Percentiles rank a stretch among this genome's conserved stretches.
These are phyloP conservation scores for Scalesia atractyloides DNA, from an alignment of 129 eudicot species.

Conservation along the genomic window DNA sequence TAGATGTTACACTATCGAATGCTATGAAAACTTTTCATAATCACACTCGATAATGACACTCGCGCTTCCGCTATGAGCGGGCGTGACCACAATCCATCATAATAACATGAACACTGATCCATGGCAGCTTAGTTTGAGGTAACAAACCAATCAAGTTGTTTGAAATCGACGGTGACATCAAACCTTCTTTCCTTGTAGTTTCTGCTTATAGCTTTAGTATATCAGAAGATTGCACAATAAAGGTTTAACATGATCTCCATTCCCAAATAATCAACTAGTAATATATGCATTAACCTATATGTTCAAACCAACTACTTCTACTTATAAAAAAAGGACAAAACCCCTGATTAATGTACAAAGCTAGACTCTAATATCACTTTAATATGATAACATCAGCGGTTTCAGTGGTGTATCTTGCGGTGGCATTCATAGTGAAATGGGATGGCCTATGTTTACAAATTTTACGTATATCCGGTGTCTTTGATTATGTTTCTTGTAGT, in stretches of 20 bases:
- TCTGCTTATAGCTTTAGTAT: background rate
- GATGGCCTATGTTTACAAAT: slow-evolving; percentile 8
- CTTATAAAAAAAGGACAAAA: background rate
- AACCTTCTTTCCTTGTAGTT: background rate
- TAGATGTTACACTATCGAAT: too few relatives aligned
- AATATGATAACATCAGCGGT: background rate
- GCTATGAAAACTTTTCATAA: too few relatives aligned
- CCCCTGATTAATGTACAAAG: slow-evolving; percentile 20
- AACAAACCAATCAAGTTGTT: too few relatives aligned
- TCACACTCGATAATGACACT: too few relatives aligned
- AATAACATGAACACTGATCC: too few relatives aligned
- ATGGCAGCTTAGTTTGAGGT: too few relatives aligned
- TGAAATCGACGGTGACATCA: too few relatives aligned
- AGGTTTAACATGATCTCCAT: background rate
- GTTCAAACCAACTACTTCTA: slow-evolving; percentile 9
- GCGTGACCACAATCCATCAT: too few relatives aligned
- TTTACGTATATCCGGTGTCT: background rate
- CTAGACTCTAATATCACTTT: slow-evolving; percentile 18
- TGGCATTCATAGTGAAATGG: slow-evolving; percentile 2
- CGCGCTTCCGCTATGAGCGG: too few relatives aligned
- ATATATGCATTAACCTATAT: slow-evolving; percentile 13
- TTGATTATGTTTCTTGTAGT: slow-evolving; percentile 1
- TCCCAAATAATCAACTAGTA: slow-evolving; percentile 15
- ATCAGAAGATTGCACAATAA: background rate
- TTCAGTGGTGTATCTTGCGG: background rate